Percentiles rank a stretch among this genome's conserved stretches.
phyloP scores from a whole-genome alignment of 306 rosid genomes.

The Cicer arietinum region DNA sequence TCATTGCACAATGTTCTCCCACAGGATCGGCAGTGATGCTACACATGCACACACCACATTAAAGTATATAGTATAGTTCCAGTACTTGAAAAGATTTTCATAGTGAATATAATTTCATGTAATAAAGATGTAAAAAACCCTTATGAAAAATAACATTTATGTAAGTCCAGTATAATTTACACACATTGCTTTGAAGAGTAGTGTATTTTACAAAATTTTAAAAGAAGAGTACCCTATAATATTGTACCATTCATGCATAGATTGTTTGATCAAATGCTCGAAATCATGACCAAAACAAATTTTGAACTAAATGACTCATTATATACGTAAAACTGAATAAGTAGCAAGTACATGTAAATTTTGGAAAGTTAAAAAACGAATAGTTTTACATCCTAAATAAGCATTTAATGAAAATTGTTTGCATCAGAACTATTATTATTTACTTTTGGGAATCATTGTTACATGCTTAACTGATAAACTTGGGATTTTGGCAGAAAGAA shows the following conservation, averaged over 20 bases:
- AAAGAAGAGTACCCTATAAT: not conserved
- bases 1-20: slow-evolving; percentile 94
- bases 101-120: slow-evolving; percentile 15
- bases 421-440: not conserved
- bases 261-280: slow-evolving; percentile 5
- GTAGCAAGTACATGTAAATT: slow-evolving; percentile 21
- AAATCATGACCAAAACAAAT: not conserved
- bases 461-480: slow-evolving; percentile 7
- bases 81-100: slow-evolving; percentile 18
- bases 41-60: slow-evolving; percentile 43
- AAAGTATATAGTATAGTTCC: slow-evolving; percentile 28
- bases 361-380: not conserved
- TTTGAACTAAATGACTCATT: not conserved
- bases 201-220: not conserved
- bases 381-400: slow-evolving; percentile 26
- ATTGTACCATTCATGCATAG: slow-evolving; percentile 25
- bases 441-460: not conserved
- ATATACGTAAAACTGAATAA: not conserved
- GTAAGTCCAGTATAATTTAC: slow-evolving; percentile 1
- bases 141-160: no score
- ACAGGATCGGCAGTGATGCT: slow-evolving; percentile 96
- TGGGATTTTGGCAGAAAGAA: not conserved
- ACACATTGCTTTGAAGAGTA: not conserved
- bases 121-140: not conserved
- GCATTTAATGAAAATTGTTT: slow-evolving; percentile 13